A percentile compares a stretch with the other conserved stretches of the same genome.
These are phyloP conservation scores for Calamus simplicifolius DNA, from an alignment of 176 grass and related monocot genomes.

Conservation along the genomic window DNA sequence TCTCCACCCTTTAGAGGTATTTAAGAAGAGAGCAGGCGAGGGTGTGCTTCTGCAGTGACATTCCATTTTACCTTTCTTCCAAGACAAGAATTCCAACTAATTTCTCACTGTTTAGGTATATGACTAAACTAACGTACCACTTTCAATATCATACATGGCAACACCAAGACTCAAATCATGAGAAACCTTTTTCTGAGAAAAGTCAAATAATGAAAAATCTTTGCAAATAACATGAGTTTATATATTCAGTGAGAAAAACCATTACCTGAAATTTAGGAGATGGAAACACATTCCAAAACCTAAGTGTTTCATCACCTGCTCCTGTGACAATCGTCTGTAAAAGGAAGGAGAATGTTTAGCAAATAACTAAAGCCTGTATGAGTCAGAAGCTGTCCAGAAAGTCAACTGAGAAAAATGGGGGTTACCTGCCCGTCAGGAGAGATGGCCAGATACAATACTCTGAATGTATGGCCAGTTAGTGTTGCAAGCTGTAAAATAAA, in stretches of 20 bases:
- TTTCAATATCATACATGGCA: too few species aligned
- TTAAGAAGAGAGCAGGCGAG: too few species aligned
- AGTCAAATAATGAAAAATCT: too few species aligned
- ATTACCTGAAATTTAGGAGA: slow-evolving; percentile 92
- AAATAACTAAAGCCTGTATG: not conserved
- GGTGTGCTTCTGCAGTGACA: too few species aligned
- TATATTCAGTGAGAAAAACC: not conserved
- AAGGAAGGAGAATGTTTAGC: slow-evolving; percentile 9
- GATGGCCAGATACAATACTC: slow-evolving; percentile 92
- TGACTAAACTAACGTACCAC: too few species aligned
- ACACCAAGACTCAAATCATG: too few species aligned
- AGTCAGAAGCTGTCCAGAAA: not conserved
- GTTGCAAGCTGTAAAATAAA: slow-evolving; percentile 69
- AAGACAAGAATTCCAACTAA: too few species aligned
- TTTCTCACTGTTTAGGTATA: too few species aligned
- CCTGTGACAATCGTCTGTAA: slow-evolving; percentile 91
- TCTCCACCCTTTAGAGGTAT: too few species aligned
- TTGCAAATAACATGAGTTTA: too few species aligned
- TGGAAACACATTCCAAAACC: slow-evolving; percentile 98
- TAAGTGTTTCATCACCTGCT: slow-evolving; percentile 89
- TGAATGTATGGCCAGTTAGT: slow-evolving; percentile 75
- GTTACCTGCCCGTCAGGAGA: slow-evolving; percentile 94
- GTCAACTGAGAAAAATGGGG: not conserved
- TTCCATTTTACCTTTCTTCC: too few species aligned
- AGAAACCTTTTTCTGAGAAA: too few species aligned